phyloP scores from a whole-genome alignment of 1,139 yeast genomes.

The Sugiyamaella pinicola region DNA sequence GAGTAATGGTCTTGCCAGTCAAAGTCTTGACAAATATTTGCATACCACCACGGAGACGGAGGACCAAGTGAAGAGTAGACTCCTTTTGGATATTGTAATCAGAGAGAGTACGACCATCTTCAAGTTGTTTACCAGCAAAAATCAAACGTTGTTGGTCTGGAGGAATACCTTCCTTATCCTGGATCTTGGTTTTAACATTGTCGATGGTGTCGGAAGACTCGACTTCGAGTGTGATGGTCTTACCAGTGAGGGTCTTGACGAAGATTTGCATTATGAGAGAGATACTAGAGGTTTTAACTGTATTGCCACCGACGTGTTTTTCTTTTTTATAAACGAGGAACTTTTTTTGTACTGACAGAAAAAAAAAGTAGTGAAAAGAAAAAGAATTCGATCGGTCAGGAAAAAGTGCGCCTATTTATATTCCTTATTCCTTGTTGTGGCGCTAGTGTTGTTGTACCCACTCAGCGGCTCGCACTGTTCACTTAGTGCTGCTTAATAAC shows the following conservation, averaged over 20 bases:
- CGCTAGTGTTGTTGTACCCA: neutral
- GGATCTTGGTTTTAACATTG: conserved; percentile 80
- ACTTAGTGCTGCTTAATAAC: neutral
- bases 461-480: conserved; percentile 3
- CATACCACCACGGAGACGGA: conserved; percentile 75
- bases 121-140: conserved; percentile 85
- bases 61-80: conserved; percentile 36
- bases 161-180: conserved; percentile 86
- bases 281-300: neutral
- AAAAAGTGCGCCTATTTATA: conserved; percentile 12
- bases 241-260: conserved; percentile 78
- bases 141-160: conserved; percentile 87
- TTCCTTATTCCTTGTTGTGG: conserved; percentile 11
- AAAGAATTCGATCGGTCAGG: neutral
- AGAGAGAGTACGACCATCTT: conserved; percentile 72
- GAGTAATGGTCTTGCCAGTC: conserved; percentile 78
- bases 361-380: neutral
- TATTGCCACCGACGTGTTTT: neutral
- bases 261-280: conserved; percentile 61
- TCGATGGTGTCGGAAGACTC: conserved; percentile 23
- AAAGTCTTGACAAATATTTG: conserved; percentile 77
- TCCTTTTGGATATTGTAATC: conserved; percentile 79
- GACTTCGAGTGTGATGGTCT: conserved; percentile 83
- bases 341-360: neutral
- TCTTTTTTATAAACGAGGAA: neutral